These are phyloP conservation scores for Excoecaria cochinchinensis DNA, from an alignment of 345 rosid species.

Conservation along the genomic window DNA sequence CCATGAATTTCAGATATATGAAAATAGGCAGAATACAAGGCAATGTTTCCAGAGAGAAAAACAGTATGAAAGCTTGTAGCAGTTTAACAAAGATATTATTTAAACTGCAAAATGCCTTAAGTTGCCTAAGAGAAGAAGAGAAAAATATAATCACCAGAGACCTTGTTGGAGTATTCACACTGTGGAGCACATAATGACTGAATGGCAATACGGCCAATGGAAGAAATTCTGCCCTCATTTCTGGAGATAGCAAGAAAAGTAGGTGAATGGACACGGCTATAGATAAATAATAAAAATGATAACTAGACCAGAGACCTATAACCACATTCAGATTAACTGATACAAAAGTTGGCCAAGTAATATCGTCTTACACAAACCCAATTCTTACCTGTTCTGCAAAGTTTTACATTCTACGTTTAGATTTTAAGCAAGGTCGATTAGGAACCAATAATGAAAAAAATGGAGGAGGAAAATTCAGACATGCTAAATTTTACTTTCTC, in stretches of 20 bases:
- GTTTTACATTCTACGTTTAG: not conserved
- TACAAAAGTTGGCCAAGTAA: not conserved
- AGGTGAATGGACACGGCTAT: not conserved
- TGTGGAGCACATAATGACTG: conserved; percentile 91
- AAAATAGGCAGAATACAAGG: not conserved
- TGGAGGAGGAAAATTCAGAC: not conserved
- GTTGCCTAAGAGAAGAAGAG: conserved; percentile 14
- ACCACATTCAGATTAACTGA: not conserved
- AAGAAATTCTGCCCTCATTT: conserved; percentile 46
- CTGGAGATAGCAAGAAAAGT: conserved; percentile 32
- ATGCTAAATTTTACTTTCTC: not conserved
- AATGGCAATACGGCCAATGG: conserved; percentile 71
- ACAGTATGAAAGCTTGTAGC: not conserved
- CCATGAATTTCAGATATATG: not conserved
- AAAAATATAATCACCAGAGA: conserved; percentile 25
- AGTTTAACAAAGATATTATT: not conserved
- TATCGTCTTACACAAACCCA: not conserved
- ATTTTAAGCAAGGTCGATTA: not conserved
- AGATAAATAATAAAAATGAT: not conserved
- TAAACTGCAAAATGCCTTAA: conserved; percentile 9
- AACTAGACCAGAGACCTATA: not conserved
- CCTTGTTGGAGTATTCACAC: conserved; percentile 68
- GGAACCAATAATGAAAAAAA: not conserved
- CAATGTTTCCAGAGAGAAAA: not conserved
- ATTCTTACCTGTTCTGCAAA: not conserved